Evolutionary conservation across 2,329 filamentous ascomycete genomes (phyloP).

Genomic region (Chaetothyriales sp.): DNA sequence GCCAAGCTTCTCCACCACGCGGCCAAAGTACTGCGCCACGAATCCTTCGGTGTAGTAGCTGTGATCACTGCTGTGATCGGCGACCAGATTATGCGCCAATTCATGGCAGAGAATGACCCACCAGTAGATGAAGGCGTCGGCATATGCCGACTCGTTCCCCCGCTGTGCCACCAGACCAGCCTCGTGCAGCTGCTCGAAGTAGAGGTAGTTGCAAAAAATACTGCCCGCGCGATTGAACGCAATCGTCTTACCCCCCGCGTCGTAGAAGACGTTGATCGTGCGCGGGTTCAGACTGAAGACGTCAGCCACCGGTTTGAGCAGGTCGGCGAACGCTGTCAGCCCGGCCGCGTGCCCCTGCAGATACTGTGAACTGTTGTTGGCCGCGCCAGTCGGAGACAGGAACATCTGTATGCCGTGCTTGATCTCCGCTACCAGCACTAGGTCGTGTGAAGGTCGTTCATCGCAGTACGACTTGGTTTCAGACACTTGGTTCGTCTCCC

Average conservation of each 20-base stretch:
- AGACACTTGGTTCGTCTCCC: constrained; percentile 57
- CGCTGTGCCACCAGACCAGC: constrained; percentile 26
- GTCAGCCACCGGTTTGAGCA: constrained; percentile 55
- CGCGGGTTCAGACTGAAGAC: constrained; percentile 59
- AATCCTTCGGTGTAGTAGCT: constrained; percentile 55
- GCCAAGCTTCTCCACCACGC: constrained; percentile 9
- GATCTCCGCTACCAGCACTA: constrained; percentile 56
- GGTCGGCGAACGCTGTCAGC: constrained; percentile 54
- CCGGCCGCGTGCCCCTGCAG: constrained; percentile 45
- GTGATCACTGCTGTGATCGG: constrained; percentile 62
- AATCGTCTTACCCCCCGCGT: constrained; percentile 64
- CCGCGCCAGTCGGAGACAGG: constrained; percentile 39
- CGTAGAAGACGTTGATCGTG: constrained; percentile 76
- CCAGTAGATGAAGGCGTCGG: constrained; percentile 73
- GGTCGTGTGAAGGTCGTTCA: constrained; percentile 57
- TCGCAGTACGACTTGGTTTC: constrained; percentile 84
- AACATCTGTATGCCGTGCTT: constrained; percentile 63
- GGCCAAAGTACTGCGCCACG: constrained; percentile 17
- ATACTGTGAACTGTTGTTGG: constrained; percentile 42
- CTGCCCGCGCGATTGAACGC: constrained; percentile 82
- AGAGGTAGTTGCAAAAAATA: constrained; percentile 87
- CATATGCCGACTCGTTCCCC: constrained; percentile 33
- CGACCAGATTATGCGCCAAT: constrained; percentile 82
- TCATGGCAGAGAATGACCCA: constrained; percentile 94
- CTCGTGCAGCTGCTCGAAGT: constrained; percentile 68